phyloP scores from a whole-genome alignment of 257 asterid species.

The Jacaranda mimosifolia region DNA sequence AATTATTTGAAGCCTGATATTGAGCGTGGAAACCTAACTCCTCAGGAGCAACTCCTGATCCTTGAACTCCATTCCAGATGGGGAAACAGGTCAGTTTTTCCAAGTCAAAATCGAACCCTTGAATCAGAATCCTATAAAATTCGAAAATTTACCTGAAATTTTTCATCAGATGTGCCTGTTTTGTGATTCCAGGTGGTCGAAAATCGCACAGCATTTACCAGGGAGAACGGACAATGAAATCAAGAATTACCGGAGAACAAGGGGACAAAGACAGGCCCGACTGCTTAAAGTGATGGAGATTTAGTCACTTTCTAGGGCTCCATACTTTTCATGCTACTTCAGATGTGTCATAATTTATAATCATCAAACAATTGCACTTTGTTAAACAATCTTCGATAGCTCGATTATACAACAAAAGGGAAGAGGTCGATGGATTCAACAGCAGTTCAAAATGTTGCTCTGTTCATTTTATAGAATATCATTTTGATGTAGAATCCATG shows the following conservation, averaged over 20 bases:
- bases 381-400: no score
- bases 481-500: no score
- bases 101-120: neutral
- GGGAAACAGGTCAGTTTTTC: slow-evolving; percentile 72
- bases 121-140: neutral
- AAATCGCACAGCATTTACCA: slow-evolving; percentile 78
- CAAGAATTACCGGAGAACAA: slow-evolving; percentile 89
- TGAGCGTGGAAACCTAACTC: slow-evolving; percentile 78
- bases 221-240: slow-evolving; percentile 92
- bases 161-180: neutral
- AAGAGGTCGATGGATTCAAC: no score
- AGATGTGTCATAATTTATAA: neutral
- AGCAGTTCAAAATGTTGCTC: no score
- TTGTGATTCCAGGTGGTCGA: slow-evolving; percentile 72
- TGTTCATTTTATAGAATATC: no score
- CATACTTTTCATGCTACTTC: neutral
- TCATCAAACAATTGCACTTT: neutral
- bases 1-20: slow-evolving; percentile 87
- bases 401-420: no score
- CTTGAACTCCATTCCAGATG: slow-evolving; percentile 89
- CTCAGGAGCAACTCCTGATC: slow-evolving; percentile 79
- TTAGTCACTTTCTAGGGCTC: neutral
- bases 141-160: neutral
- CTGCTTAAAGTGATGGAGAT: slow-evolving; percentile 53
- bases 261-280: slow-evolving; percentile 85